phyloP scores from a whole-genome alignment of 208 protist species.

The Phytomonas francai region DNA sequence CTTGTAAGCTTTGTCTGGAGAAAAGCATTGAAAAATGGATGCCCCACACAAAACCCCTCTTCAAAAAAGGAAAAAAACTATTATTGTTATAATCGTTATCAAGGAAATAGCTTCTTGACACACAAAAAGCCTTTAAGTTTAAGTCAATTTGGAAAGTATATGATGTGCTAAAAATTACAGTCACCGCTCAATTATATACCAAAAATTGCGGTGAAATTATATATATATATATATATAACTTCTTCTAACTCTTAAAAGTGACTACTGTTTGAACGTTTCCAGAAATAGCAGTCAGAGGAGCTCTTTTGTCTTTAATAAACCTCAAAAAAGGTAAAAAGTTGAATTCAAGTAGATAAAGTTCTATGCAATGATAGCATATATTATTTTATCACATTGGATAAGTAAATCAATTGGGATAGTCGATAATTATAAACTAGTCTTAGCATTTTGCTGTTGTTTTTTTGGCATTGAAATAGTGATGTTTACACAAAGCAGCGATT shows the following conservation, averaged over 20 bases:
- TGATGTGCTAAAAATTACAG: background rate
- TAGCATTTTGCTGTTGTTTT: background rate
- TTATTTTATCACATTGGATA: background rate
- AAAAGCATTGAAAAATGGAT: background rate
- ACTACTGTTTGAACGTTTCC: background rate
- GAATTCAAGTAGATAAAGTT: background rate
- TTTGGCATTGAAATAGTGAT: background rate
- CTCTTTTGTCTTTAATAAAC: background rate
- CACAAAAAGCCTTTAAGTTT: background rate
- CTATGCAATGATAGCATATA: background rate
- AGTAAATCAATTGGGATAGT: background rate
- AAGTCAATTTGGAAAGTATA: constrained; percentile 1
- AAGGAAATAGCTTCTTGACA: background rate
- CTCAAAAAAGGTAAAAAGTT: background rate
- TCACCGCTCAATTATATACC: background rate
- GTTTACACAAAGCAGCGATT: background rate
- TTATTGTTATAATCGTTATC: background rate
- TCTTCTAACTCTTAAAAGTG: background rate
- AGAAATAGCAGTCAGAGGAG: background rate
- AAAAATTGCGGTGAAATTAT: background rate
- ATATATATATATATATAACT: constrained; percentile 6
- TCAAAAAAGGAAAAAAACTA: constrained; percentile 13
- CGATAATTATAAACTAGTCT: background rate
- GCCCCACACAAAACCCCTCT: too few relatives aligned
- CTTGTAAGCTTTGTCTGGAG: background rate